Percentiles rank a stretch among this genome's conserved stretches.
Conservation (phyloP, 2,329 filamentous ascomycete species). For the Hypoxylon sp. region DNA sequence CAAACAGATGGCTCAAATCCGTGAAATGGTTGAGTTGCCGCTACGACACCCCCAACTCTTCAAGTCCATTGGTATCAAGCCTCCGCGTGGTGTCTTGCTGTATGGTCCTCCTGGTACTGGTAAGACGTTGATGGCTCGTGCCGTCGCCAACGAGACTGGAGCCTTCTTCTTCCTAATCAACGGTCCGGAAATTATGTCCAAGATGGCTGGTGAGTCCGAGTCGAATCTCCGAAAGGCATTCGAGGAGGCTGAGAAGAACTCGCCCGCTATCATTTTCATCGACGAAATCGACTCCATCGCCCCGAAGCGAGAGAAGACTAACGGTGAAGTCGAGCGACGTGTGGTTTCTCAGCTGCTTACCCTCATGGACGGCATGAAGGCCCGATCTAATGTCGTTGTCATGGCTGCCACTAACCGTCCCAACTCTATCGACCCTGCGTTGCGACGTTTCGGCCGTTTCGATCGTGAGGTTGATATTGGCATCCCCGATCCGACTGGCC, state of each 20-base stretch:
- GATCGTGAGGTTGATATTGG: slow-evolving; percentile 99
- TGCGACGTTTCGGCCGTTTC: slow-evolving; percentile 98
- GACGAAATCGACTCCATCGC: slow-evolving; percentile 99
- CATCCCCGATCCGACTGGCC: slow-evolving; percentile 96
- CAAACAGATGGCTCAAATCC: slow-evolving; percentile 99
- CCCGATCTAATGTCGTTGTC: slow-evolving; percentile 96
- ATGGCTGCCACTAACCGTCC: slow-evolving; percentile 99
- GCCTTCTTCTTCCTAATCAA: slow-evolving; percentile 99
- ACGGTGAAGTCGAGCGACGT: slow-evolving; percentile 97
- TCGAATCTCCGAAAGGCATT: slow-evolving; percentile 99
- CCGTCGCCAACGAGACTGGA: slow-evolving; percentile 98
- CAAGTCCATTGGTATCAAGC: slow-evolving; percentile 99
- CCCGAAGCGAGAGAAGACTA: slow-evolving; percentile 99
- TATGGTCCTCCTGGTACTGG: slow-evolving; percentile 97
- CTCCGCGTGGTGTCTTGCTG: slow-evolving; percentile 95
- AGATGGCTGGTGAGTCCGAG: slow-evolving; percentile 99
- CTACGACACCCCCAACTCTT: slow-evolving; percentile 97
- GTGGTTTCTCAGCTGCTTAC: slow-evolving; percentile 96
- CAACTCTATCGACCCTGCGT: slow-evolving; percentile 97
- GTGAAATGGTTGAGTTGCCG: slow-evolving; percentile 97
- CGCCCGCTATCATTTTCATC: slow-evolving; percentile 98
- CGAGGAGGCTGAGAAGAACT: slow-evolving; percentile 99
- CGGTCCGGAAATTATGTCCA: slow-evolving; percentile 99
- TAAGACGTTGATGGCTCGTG: slow-evolving; percentile 99
- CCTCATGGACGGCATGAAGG: slow-evolving; percentile 99